phyloP scores from a whole-genome alignment of 2,329 filamentous ascomycete species.

The Beauveria medogensis region DNA sequence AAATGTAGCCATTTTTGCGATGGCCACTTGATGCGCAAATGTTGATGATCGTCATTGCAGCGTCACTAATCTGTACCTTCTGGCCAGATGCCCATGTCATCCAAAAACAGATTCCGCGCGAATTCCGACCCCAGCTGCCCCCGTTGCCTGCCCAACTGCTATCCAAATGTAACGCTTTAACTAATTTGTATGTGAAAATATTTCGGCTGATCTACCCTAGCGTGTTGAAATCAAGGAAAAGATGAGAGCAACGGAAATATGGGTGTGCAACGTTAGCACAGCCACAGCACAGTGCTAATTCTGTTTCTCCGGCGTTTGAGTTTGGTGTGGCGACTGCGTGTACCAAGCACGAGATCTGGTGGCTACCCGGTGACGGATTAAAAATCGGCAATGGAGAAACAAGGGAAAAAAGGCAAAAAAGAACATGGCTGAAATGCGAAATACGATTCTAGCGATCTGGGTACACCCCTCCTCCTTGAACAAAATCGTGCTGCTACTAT shows the following conservation, averaged over 20 bases:
- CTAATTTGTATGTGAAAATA: no score
- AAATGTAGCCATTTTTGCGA: no score
- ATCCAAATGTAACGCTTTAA: background rate
- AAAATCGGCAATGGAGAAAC: background rate
- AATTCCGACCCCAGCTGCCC: background rate
- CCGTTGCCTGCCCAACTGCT: no score
- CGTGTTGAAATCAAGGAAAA: no score
- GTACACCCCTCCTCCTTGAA: background rate
- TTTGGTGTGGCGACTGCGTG: background rate
- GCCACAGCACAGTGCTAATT: background rate
- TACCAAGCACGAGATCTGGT: background rate
- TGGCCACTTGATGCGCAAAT: background rate
- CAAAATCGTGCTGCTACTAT: background rate
- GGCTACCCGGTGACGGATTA: background rate
- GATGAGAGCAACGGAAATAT: no score
- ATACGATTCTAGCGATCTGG: background rate
- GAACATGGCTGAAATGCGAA: background rate
- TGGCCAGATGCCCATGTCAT: background rate
- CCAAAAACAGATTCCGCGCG: background rate
- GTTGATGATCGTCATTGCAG: background rate
- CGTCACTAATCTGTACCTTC: background rate
- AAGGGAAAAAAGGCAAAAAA: background rate
- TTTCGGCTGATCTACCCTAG: background rate
- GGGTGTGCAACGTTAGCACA: background rate
- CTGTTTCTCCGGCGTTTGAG: background rate